A percentile compares a stretch with the other conserved stretches of the same genome.
phyloP scores from a whole-genome alignment of 164 flowering plant species.

The Houttuynia cordata region DNA sequence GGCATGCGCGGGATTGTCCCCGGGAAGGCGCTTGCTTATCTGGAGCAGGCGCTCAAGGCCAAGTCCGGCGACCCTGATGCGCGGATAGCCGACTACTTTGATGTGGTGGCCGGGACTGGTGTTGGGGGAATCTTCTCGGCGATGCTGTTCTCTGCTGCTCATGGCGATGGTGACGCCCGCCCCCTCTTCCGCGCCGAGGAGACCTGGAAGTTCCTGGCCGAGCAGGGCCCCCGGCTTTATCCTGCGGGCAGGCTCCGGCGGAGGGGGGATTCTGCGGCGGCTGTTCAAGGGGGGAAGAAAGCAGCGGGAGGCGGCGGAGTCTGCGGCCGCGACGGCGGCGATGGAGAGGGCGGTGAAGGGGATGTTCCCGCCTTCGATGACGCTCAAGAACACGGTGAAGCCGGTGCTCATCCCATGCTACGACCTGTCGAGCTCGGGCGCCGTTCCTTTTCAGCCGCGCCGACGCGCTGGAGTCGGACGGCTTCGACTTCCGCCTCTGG shows the following conservation, averaged over 20 bases:
- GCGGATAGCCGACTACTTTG: constrained; percentile 84
- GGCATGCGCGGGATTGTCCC: constrained; percentile 74
- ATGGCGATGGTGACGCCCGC: constrained; percentile 27
- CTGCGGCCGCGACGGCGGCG: constrained; percentile 21
- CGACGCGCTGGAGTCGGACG: constrained; percentile 73
- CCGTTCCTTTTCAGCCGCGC: constrained; percentile 91
- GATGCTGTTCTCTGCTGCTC: constrained; percentile 57
- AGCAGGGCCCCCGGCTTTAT: constrained; percentile 36
- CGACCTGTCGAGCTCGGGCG: constrained; percentile 75
- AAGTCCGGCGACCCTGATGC: constrained; percentile 77
- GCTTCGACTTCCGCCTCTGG: constrained; percentile 77
- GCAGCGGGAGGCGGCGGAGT: background rate
- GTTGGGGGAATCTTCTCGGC: constrained; percentile 86
- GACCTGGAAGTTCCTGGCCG: constrained; percentile 63
- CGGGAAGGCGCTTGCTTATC: constrained; percentile 70
- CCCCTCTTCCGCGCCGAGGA: constrained; percentile 74
- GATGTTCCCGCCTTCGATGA: constrained; percentile 37
- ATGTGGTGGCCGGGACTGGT: constrained; percentile 85
- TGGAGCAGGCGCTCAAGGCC: constrained; percentile 55
- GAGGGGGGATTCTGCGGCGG: constrained; percentile 24
- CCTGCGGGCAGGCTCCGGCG: background rate
- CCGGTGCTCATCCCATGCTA: constrained; percentile 92
- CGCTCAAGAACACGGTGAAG: constrained; percentile 72
- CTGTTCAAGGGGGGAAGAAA: constrained; percentile 13
- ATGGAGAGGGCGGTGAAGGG: constrained; percentile 56